Base-by-base conservation (phyloP, 805 yeast genomes). In the Zygosaccharomyces bailii region DNA sequence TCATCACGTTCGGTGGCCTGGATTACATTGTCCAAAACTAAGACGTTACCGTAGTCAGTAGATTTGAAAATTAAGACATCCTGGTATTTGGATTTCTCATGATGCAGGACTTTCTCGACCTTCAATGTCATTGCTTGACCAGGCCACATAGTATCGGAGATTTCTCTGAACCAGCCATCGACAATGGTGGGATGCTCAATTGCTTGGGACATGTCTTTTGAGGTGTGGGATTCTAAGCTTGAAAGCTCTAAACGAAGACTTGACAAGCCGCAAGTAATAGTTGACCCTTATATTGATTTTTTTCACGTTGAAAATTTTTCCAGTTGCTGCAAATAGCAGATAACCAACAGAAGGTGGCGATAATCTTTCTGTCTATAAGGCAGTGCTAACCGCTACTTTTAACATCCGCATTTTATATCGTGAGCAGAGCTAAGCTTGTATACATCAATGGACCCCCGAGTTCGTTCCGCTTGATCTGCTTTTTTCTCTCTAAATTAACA, bases 1-100 rank as follows among this genome's bases (percentile, higher is more conserved):
- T 91, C 99, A 61, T 91, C 99, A 63, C 98, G 82, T 72, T 91
- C 98, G 40, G 98, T 88, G 47, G 84, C 95, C 72, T 91, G 98
- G 63, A 91, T 90, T 45, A 86, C 96, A 53, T 93, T 91, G 66
- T 91, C 99, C 54, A 91, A 76, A 35, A 91, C 98, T 53, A 91
- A 76, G 31, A 91, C 99, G 60, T 90, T 91, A 60, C 99, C 99
- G 69, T 90, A 91, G 64, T 85, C 84, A 45, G 96, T 82, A 41
- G 95, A 84, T 71, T 90, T 86, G 74, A 91, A 93, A 43, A 93
- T 93, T 46, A 91, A 73, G 14, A 91, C 90, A 62, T 91, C 98
- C 73, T 91, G 99, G 69, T 85, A 91, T 68, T 82, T 78, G 49
- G 96, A 86, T 68, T 83, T 77, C 66, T 84, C 96, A 50, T 78